Conservation (phyloP, 768 basidiomycete species). For the Lactarius akahatsu region DNA sequence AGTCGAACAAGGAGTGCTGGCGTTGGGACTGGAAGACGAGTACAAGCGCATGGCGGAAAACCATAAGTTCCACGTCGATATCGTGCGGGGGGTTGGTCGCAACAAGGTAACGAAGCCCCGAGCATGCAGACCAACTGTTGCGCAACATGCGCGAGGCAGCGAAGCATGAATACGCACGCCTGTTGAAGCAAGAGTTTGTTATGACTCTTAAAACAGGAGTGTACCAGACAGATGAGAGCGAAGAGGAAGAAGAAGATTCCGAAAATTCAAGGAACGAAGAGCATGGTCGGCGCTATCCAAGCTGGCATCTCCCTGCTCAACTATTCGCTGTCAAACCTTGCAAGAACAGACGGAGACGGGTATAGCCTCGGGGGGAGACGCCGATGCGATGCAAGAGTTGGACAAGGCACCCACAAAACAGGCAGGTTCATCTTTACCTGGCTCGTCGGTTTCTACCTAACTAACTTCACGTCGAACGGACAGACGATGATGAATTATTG, state of each 20-base stretch:
- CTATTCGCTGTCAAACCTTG: background rate
- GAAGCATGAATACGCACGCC: constrained; percentile 31
- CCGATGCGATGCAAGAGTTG: background rate
- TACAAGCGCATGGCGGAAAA: constrained; percentile 45
- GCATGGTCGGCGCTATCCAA: background rate
- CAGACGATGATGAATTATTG: constrained; percentile 13
- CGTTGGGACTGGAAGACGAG: constrained; percentile 36
- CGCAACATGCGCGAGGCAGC: constrained; percentile 41
- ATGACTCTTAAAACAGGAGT: background rate
- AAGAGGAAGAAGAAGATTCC: constrained; percentile 19
- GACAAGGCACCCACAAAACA: background rate
- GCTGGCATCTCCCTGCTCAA: background rate
- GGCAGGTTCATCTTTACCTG: background rate
- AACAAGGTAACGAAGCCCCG: constrained; percentile 36
- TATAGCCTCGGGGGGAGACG: background rate
- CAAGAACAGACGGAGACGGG: background rate
- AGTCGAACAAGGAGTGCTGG: constrained; percentile 27
- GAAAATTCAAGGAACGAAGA: constrained; percentile 15
- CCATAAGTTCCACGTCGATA: constrained; percentile 43
- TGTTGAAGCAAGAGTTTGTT: constrained; percentile 2
- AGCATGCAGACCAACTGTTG: constrained; percentile 41
- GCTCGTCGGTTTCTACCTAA: background rate
- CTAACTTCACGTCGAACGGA: constrained; percentile 2
- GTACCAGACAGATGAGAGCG: constrained; percentile 17
- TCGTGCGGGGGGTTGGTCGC: constrained; percentile 43